Evolutionary conservation across 495 filamentous ascomycete species (phyloP).

Genomic region (Aspergillus egyptiacus): DNA sequence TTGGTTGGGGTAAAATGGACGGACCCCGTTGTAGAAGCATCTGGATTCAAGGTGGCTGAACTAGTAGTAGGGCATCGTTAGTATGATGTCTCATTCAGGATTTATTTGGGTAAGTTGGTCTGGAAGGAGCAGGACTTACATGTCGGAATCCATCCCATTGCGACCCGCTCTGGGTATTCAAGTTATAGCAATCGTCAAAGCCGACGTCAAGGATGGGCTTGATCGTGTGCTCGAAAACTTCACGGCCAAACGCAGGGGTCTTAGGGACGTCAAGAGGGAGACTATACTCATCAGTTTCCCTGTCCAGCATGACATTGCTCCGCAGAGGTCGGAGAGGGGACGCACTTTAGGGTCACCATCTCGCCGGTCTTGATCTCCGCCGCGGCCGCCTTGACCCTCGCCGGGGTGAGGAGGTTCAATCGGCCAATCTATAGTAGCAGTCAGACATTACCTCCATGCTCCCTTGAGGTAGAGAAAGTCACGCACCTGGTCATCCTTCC

Average conservation of each 20-base stretch:
- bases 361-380: conserved; percentile 50
- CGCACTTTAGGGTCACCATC: conserved; percentile 44
- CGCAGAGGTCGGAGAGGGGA: background rate
- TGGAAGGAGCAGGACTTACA: conserved; percentile 23
- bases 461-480: background rate
- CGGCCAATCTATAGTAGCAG: conserved; percentile 39
- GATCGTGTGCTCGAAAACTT: conserved; percentile 48
- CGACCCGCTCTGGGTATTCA: conserved; percentile 67
- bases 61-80: conserved; percentile 20
- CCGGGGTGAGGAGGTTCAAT: conserved; percentile 54
- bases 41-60: conserved; percentile 39
- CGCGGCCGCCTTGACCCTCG: conserved; percentile 45
- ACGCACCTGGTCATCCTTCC: conserved; percentile 49
- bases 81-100: no score
- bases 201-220: conserved; percentile 37
- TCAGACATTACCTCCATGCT: background rate
- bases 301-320: no score
- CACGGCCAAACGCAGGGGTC: conserved; percentile 45
- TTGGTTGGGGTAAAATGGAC: no score
- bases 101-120: background rate
- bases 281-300: conserved; percentile 21
- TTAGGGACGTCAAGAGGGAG: conserved; percentile 50
- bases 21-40: conserved; percentile 48
- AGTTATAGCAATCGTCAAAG: conserved; percentile 56
- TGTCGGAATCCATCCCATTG: conserved; percentile 75